Evolutionary conservation across 345 rosid species (phyloP).

Genomic region (Dovyalis caffra): DNA sequence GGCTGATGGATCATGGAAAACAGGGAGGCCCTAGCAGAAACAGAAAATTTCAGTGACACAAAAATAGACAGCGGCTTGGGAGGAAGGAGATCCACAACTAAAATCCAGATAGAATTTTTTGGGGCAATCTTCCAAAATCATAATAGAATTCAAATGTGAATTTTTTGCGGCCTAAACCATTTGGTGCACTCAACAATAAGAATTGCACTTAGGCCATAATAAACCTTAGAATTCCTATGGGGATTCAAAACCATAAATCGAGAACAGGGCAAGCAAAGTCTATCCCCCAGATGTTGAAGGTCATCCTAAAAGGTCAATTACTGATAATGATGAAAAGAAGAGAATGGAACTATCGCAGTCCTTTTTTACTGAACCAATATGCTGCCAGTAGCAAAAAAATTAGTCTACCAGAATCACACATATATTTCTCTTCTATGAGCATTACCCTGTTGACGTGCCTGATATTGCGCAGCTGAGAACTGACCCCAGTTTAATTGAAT

Average conservation of each 20-base stretch:
- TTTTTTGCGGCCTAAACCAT: not conserved
- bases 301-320: not conserved
- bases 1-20: constrained; percentile 69
- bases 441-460: not conserved
- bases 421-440: not conserved
- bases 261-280: not conserved
- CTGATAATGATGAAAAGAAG: not conserved
- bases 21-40: constrained; percentile 70
- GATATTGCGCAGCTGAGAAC: not conserved
- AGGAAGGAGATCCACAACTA: not conserved
- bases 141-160: not conserved
- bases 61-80: not conserved
- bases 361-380: not conserved
- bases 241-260: constrained; percentile 4
- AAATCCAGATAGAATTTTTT: constrained; percentile 5
- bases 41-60: constrained; percentile 13
- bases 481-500: not conserved
- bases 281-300: not conserved
- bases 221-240: not conserved
- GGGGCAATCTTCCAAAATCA: not conserved
- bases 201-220: not conserved
- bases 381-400: not conserved
- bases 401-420: not conserved
- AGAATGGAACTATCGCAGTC: not conserved
- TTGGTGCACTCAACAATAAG: not conserved